Evolutionary conservation across 2,329 filamentous ascomycete species (phyloP), one percentile per base, ranked within the genome.

Genomic region (Pyricularia grisea): DNA sequence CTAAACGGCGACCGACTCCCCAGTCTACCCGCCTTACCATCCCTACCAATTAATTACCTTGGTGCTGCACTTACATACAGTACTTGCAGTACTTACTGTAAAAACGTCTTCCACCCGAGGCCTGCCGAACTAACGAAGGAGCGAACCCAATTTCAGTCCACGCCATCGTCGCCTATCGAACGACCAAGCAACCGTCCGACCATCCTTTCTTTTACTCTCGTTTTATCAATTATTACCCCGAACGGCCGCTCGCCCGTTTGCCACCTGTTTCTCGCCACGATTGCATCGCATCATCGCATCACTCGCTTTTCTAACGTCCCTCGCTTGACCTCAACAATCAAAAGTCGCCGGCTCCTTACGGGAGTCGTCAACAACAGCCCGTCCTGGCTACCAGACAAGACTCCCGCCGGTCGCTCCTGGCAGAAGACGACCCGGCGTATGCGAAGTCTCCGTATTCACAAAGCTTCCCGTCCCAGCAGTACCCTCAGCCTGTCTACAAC

Each of bases 301-400:
- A 10, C 58, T 27, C 58, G 23, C 23, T 61, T 27, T 61, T 61
- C n/a, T 9, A 9, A n/a, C 17, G 23, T 27, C 58, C 4, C 58
- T 61, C 58, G 33, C 58, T n/a, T 55, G 10, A 55, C 17, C 5
- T 55, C 42, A 42, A 66, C 33, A 66, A 17, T 17, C 33, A 61
- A 69, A 2, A 31, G 58, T n/a, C 33, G 17, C 70, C 70, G 63
- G 42, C 70, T 71, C 69, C 67, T 68, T 33, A 12, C 70, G 73
- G 73, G 75, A 73, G 75, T 75, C 74, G 70, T 69, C 68, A 68
- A 72, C 73, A 76, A 71, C 73, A 75, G 79, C 78, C 78, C 79
- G 78, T 74, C 78, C 78, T 84, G 82, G 81, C 81, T 78, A 79
- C 77, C 73, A 77, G 78, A 75, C 78, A 79, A 73, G 81, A 83